These are phyloP conservation scores for Daldinia concentrica DNA, from an alignment of 495 filamentous ascomycete species.

Conservation along the genomic window DNA sequence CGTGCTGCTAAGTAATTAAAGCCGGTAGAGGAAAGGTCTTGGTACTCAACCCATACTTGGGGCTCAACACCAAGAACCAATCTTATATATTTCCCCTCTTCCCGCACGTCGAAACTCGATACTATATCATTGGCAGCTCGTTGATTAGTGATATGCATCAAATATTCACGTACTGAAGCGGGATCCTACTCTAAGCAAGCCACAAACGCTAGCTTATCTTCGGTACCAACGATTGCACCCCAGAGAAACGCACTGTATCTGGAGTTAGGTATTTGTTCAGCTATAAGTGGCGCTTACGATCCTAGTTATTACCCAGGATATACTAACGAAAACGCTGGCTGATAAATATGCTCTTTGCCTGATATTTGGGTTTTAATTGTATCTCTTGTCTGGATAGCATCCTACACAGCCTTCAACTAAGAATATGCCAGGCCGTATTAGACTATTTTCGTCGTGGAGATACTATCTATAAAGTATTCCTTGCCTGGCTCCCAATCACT, in stretches of 20 bases:
- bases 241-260: conserved; percentile 18
- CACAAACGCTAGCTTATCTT: conserved; percentile 17
- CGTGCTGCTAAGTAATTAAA: conserved; percentile 4
- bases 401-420: background rate
- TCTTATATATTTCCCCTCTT: conserved; percentile 7
- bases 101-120: background rate
- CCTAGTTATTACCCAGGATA: conserved; percentile 18
- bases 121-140: background rate
- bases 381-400: background rate
- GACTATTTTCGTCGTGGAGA: conserved; percentile 1
- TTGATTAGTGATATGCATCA: conserved; percentile 7
- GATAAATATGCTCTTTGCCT: background rate
- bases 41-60: background rate
- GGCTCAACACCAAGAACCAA: conserved; percentile 4
- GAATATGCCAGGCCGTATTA: background rate
- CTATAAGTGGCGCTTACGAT: conserved; percentile 8
- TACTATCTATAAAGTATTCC: too few relatives aligned
- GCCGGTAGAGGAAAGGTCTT: conserved; percentile 6
- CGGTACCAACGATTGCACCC: conserved; percentile 5
- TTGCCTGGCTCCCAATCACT: conserved; percentile 19
- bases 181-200: conserved; percentile 24
- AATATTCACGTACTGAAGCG: conserved; percentile 11
- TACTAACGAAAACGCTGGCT: background rate
- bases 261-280: conserved; percentile 14
- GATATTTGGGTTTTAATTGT: background rate